Conservation (phyloP, 768 basidiomycete genomes). For the Xerocomellus intermedius region DNA sequence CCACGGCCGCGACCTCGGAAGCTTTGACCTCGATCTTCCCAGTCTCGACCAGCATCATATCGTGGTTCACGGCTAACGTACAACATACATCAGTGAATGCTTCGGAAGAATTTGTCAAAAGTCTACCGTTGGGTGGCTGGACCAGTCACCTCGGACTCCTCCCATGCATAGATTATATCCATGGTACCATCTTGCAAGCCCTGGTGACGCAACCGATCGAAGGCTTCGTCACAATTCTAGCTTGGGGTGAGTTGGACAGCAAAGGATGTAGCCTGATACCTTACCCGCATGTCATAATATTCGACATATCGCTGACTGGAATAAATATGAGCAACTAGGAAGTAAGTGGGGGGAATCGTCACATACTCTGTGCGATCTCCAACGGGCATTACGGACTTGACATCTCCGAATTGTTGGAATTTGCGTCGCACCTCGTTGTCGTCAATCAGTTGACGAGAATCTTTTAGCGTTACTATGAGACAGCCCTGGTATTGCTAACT, state of each 20-base stretch:
- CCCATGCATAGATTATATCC: conserved; percentile 87
- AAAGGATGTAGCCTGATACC: conserved; percentile 18
- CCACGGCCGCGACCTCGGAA: conserved; percentile 39
- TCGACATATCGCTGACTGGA: conserved; percentile 88
- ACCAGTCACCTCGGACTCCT: conserved; percentile 55
- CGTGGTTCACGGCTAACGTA: conserved; percentile 28
- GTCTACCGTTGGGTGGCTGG: conserved; percentile 44
- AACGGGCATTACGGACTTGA: conserved; percentile 73
- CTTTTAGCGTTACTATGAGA: conserved; percentile 73
- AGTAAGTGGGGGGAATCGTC: not conserved
- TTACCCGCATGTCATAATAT: conserved; percentile 84
- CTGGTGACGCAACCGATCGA: conserved; percentile 77
- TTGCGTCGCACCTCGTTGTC: conserved; percentile 83
- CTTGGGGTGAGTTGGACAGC: conserved; percentile 7
- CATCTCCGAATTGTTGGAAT: conserved; percentile 88
- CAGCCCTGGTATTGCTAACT: conserved; percentile 77
- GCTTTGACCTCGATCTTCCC: conserved; percentile 42
- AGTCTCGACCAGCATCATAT: conserved; percentile 44
- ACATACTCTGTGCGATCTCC: conserved; percentile 62
- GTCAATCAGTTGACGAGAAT: conserved; percentile 70
- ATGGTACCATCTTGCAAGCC: conserved; percentile 82
- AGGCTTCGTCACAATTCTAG: conserved; percentile 76
- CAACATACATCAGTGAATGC: conserved; percentile 3
- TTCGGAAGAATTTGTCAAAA: not conserved
- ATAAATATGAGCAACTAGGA: conserved; percentile 4